Conservation (phyloP, 805 yeast species). For the Nakazawaea wickerhamii region DNA sequence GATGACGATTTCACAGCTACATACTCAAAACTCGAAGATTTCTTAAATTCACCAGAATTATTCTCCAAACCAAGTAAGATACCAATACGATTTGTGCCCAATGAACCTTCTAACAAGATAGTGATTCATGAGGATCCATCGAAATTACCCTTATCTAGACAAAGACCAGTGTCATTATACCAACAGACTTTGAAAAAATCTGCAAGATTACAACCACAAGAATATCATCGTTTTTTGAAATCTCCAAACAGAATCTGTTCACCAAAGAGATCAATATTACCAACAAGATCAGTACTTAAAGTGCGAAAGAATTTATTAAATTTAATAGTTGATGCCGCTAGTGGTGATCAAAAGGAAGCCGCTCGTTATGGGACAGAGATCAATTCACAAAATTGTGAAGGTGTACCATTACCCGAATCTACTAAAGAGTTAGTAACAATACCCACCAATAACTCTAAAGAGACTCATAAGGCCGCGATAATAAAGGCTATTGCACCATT, state of each 20-base stretch:
- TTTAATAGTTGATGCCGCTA: slow-evolving; percentile 55
- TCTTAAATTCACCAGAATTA: slow-evolving; percentile 1
- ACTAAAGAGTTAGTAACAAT: slow-evolving; percentile 55
- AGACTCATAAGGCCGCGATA: slow-evolving; percentile 29
- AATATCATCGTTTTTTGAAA: slow-evolving; percentile 13
- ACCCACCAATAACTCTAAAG: slow-evolving; percentile 35
- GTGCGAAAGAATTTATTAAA: slow-evolving; percentile 30
- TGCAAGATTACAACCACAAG: slow-evolving; percentile 13
- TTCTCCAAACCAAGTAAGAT: slow-evolving; percentile 2
- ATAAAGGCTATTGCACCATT: slow-evolving; percentile 26
- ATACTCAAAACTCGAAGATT: slow-evolving; percentile 5
- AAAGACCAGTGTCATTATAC: not conserved
- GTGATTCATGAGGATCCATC: slow-evolving; percentile 11
- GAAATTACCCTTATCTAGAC: slow-evolving; percentile 1
- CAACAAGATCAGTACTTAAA: slow-evolving; percentile 30
- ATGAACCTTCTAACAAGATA: not conserved
- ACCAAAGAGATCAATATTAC: slow-evolving; percentile 29
- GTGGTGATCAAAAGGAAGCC: slow-evolving; percentile 57
- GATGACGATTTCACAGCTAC: slow-evolving; percentile 1
- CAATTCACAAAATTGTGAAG: slow-evolving; percentile 56
- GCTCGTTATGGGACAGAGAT: slow-evolving; percentile 66
- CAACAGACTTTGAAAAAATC: slow-evolving; percentile 10
- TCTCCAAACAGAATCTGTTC: slow-evolving; percentile 40
- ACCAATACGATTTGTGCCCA: slow-evolving; percentile 9
- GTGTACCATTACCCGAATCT: slow-evolving; percentile 56